Evolutionary conservation across 176 grass and related monocot genomes (phyloP), one percentile per base, ranked within the genome.

Genomic region (Stipa capillata): DNA sequence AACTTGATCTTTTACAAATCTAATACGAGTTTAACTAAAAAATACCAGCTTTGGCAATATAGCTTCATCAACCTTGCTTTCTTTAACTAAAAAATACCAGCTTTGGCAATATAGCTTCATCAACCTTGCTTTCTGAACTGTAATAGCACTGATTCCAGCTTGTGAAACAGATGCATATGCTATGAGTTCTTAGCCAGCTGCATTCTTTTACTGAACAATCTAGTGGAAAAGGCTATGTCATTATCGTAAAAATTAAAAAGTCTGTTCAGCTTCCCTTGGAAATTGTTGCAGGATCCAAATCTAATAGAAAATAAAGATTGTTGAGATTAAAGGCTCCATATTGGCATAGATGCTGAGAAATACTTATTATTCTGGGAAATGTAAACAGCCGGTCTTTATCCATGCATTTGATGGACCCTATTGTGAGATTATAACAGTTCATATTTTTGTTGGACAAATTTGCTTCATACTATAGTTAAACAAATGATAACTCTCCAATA

Each of bases 361-460:
- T 64, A 24, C 6, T 78, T 64, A 7, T 29, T 24, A 43, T 3
- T 24, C 4, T 23, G 29, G 10, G 15, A 32, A 32, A 55, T 53
- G 4, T 52, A 3, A 52, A 48, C 32, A 2, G 7, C 34, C 2
- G 6, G 53, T 70, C 16, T 9, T 72, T n/a, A 5, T 62, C 67
- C 6, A 73, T 73, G 42, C 42, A 62, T 37, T 54, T 73, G 14
- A 62, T 65, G 12, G 34, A 25, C 7, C 14, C 13, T 28, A 60
- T 20, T 39, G 15, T 28, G 5, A 75, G 48, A 65, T 74, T 28
- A n/a, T 66, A 74, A 66, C 16, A 40, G 40, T 48, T 67, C 23
- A 36, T 28, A 59, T 25, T 86, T 54, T 63, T 73, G n/a, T 67
- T 80, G 49, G 60, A 68, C 68, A 29, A 31, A 61, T 77, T 45